Conservation (phyloP, 2,329 filamentous ascomycete species). For the Orbilia javanica region DNA sequence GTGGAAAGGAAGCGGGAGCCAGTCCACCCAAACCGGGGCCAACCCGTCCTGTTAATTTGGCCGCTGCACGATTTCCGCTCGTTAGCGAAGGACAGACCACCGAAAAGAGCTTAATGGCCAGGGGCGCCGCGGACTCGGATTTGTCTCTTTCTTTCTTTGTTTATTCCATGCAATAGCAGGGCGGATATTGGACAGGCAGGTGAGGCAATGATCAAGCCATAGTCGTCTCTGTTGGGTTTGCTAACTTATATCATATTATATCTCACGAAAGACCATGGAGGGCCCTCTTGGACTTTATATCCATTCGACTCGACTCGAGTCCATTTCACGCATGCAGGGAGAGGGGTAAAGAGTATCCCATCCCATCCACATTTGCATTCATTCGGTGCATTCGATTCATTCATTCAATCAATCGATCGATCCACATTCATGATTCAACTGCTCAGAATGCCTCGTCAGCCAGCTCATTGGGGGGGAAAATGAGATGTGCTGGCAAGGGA, state of each 20-base stretch:
- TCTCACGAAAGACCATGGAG: background rate
- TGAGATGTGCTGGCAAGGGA: slow-evolving; percentile 49
- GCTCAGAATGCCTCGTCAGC: slow-evolving; percentile 41
- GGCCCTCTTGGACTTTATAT: background rate
- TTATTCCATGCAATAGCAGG: background rate
- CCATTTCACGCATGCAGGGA: background rate
- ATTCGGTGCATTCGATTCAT: background rate
- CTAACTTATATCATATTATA: background rate
- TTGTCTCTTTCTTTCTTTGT: no score
- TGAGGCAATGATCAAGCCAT: slow-evolving; percentile 22
- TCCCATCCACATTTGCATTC: background rate
- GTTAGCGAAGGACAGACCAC: slow-evolving; percentile 24
- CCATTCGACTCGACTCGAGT: background rate
- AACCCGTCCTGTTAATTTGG: slow-evolving; percentile 31
- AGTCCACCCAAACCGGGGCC: slow-evolving; percentile 22
- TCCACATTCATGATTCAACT: no score
- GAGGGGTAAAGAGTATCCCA: slow-evolving; percentile 13
- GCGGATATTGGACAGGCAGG: background rate
- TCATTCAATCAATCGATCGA: no score
- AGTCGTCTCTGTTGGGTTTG: background rate
- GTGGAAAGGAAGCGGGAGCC: slow-evolving; percentile 9
- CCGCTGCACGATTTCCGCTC: slow-evolving; percentile 25
- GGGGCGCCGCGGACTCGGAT: slow-evolving; percentile 13
- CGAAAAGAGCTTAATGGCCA: slow-evolving; percentile 3
- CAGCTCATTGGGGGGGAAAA: slow-evolving; percentile 32